Percentiles rank a stretch among this genome's conserved stretches.
These are phyloP conservation scores for Didymella glomerata DNA, from an alignment of 2,329 filamentous ascomycete species.

Conservation along the genomic window DNA sequence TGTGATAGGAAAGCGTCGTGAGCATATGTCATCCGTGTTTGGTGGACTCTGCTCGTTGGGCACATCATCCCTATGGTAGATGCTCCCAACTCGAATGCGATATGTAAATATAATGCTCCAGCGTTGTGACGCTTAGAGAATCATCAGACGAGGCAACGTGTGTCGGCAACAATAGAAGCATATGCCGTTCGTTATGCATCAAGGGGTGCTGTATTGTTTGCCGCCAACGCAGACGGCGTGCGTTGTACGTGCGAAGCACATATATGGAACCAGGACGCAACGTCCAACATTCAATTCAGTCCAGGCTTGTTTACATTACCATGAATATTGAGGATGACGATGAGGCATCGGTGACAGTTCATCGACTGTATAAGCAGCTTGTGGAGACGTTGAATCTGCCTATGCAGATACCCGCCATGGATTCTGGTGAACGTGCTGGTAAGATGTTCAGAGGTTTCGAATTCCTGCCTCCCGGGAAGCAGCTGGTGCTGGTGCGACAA, in stretches of 20 bases:
- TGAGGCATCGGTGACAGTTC: background rate
- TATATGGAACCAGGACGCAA: background rate
- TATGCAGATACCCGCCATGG: background rate
- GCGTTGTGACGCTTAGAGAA: background rate
- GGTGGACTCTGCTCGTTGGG: background rate
- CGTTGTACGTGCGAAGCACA: background rate
- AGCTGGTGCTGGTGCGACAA: background rate
- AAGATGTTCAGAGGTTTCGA: background rate
- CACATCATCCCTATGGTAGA: background rate
- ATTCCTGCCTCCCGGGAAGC: background rate
- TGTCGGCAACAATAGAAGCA: background rate
- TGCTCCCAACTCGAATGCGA: background rate
- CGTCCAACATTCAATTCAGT: background rate
- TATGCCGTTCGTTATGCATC: background rate
- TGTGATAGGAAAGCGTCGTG: background rate
- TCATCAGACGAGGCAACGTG: background rate
- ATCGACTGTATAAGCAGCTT: background rate
- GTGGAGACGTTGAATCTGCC: background rate
- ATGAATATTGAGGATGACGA: background rate
- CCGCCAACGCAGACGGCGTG: background rate
- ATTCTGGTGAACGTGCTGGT: background rate
- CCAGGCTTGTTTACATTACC: background rate
- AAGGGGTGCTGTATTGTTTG: background rate
- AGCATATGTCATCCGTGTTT: background rate
- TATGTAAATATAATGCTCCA: background rate